phyloP scores from a whole-genome alignment of 768 basidiomycete genomes.

The Lactifluus piperatus region DNA sequence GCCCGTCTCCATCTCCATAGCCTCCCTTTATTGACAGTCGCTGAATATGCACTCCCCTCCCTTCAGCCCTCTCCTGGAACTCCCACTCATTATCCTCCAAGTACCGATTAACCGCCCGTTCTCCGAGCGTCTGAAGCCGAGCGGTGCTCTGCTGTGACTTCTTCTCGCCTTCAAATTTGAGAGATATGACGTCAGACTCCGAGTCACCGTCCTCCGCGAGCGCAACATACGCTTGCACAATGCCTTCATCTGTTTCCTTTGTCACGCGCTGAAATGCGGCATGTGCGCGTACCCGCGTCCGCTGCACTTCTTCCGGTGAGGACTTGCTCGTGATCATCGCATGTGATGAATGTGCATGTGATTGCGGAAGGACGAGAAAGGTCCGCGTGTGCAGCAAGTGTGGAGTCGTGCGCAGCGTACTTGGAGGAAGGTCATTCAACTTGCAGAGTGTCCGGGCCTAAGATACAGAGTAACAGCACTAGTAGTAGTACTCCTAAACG shows the following conservation, averaged over 20 bases:
- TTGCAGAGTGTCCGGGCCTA: slow-evolving; percentile 54
- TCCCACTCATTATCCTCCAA: slow-evolving; percentile 70
- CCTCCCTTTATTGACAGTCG: not conserved
- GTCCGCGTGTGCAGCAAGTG: slow-evolving; percentile 65
- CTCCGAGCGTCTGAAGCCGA: slow-evolving; percentile 30
- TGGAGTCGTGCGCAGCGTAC: slow-evolving; percentile 59
- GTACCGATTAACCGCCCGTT: slow-evolving; percentile 47
- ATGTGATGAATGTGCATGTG: slow-evolving; percentile 18
- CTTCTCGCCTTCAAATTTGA: slow-evolving; percentile 22
- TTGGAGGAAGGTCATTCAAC: slow-evolving; percentile 56
- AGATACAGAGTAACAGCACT: too few relatives aligned
- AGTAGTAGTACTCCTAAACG: not conserved
- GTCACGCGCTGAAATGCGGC: slow-evolving; percentile 54
- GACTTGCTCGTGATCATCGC: slow-evolving; percentile 20
- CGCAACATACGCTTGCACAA: slow-evolving; percentile 63
- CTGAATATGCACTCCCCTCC: slow-evolving; percentile 20
- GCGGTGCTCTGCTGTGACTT: slow-evolving; percentile 13
- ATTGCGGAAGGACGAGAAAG: slow-evolving; percentile 45
- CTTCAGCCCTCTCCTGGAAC: slow-evolving; percentile 28
- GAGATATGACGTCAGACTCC: slow-evolving; percentile 9
- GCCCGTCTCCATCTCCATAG: too few relatives aligned
- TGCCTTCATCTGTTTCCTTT: slow-evolving; percentile 59
- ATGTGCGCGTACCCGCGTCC: slow-evolving; percentile 46
- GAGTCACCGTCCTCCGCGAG: slow-evolving; percentile 40
- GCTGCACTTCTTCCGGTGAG: slow-evolving; percentile 33